Evolutionary conservation across 495 filamentous ascomycete species (phyloP).

Genomic region (Penicillium waksmanii): DNA sequence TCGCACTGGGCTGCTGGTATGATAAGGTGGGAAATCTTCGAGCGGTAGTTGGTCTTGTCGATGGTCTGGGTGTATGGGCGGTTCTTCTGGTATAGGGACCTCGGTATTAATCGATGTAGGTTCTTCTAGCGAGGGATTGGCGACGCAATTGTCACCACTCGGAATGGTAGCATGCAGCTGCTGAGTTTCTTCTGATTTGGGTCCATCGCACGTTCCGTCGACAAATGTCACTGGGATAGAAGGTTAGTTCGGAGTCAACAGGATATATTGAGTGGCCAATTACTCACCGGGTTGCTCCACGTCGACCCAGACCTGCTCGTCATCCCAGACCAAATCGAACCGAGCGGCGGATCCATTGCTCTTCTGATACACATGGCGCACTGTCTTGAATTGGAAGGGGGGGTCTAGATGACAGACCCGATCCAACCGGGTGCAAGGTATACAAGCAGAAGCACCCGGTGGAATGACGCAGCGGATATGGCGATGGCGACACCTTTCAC

Average conservation of each 20-base stretch:
- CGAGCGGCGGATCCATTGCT: conserved; percentile 29
- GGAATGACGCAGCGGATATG: conserved; percentile 43
- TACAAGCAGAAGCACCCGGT: conserved; percentile 35
- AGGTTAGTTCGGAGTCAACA: neutral
- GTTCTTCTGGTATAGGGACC: neutral
- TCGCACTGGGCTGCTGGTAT: neutral
- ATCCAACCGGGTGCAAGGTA: conserved; percentile 36
- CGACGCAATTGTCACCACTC: too few species aligned
- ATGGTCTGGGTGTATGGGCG: neutral
- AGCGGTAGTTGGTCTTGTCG: neutral
- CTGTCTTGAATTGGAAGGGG: conserved; percentile 42
- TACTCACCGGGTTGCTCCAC: conserved; percentile 34
- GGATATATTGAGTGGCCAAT: neutral
- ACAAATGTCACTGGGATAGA: conserved; percentile 36
- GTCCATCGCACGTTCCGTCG: conserved; percentile 30
- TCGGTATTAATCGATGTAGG: neutral
- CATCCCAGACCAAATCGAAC: conserved; percentile 42
- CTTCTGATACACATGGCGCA: conserved; percentile 44
- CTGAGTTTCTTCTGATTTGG: conserved; percentile 8
- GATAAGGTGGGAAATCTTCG: neutral
- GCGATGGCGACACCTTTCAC: conserved; percentile 45
- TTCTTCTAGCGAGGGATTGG: neutral
- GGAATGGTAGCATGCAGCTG: neutral
- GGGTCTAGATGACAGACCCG: conserved; percentile 41
- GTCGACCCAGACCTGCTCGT: conserved; percentile 40